phyloP scores from a whole-genome alignment of 768 basidiomycete species.

The Cystofilobasidium capitatum region DNA sequence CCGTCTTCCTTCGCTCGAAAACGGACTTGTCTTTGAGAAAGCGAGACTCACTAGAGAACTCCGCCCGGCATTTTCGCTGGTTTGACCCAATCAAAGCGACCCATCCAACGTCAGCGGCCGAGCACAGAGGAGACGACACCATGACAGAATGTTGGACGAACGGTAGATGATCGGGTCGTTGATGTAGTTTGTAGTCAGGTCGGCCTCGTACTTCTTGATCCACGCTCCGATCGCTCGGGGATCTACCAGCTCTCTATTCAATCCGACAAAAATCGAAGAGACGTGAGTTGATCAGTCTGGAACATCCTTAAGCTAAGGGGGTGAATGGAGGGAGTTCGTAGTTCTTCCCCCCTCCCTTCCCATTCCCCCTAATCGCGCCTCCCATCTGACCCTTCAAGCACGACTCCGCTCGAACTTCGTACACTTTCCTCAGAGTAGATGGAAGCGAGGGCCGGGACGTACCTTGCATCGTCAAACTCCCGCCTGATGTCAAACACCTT shows the following conservation, averaged over 20 bases:
- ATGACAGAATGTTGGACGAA: not conserved
- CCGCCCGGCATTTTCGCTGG: slow-evolving; percentile 1
- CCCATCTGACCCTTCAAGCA: too few relatives aligned
- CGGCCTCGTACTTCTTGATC: slow-evolving; percentile 5
- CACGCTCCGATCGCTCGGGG: not conserved
- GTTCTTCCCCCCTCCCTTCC: too few relatives aligned
- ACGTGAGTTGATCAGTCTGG: not conserved
- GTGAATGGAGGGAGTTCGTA: too few relatives aligned
- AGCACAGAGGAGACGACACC: not conserved
- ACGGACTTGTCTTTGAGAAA: not conserved
- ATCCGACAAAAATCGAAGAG: not conserved
- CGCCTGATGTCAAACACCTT: not conserved
- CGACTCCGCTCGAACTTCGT: too few relatives aligned
- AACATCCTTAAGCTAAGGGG: too few relatives aligned
- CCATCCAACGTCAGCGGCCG: not conserved
- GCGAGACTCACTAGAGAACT: not conserved
- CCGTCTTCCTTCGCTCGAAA: not conserved
- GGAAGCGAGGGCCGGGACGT: not conserved
- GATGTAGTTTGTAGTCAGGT: not conserved
- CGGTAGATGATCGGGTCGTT: slow-evolving; percentile 5
- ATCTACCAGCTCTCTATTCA: not conserved
- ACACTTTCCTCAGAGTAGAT: too few relatives aligned
- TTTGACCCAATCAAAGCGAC: not conserved
- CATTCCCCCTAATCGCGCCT: too few relatives aligned
- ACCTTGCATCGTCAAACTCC: not conserved